phyloP scores from a whole-genome alignment of 352 stramenopile genomes.

The Globisporangium alternatum region DNA sequence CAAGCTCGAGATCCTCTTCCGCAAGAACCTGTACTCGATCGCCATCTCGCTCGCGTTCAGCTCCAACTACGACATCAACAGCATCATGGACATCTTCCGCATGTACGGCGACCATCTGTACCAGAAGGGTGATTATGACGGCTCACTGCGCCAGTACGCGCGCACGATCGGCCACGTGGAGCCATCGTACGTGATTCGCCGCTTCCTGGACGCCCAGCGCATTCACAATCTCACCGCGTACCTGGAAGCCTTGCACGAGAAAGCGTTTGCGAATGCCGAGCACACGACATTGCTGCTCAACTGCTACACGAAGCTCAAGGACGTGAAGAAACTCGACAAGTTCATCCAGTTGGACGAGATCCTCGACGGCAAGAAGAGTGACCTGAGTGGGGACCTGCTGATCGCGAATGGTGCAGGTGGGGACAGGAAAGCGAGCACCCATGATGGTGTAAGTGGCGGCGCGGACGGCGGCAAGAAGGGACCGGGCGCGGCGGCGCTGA shows the following conservation, averaged over 20 bases:
- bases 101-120: slow-evolving; percentile 99
- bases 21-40: slow-evolving; percentile 97
- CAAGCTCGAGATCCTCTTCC: slow-evolving; percentile 96
- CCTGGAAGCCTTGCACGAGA: slow-evolving; percentile 92
- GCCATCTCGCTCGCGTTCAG: slow-evolving; percentile 96
- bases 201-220: slow-evolving; percentile 96
- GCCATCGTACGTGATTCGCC: slow-evolving; percentile 97
- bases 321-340: slow-evolving; percentile 91
- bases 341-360: slow-evolving; percentile 89
- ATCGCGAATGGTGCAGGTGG: slow-evolving; percentile 16
- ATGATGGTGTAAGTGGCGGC: slow-evolving; percentile 14
- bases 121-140: slow-evolving; percentile 95
- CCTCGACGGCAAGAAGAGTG: slow-evolving; percentile 43
- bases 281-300: slow-evolving; percentile 94
- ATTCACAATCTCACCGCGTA: slow-evolving; percentile 97
- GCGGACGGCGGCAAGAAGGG: slow-evolving; percentile 26
- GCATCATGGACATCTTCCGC: slow-evolving; percentile 95
- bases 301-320: slow-evolving; percentile 94
- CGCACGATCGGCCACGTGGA: slow-evolving; percentile 97
- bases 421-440: slow-evolving; percentile 18
- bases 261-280: slow-evolving; percentile 88
- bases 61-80: slow-evolving; percentile 93
- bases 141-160: slow-evolving; percentile 96
- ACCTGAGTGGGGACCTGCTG: slow-evolving; percentile 20
- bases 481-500: slow-evolving; percentile 33